Percentiles rank a stretch among this genome's conserved stretches.
Conservation (phyloP, 1,284 basidiomycete genomes). For the Polyporus tsugae region DNA sequence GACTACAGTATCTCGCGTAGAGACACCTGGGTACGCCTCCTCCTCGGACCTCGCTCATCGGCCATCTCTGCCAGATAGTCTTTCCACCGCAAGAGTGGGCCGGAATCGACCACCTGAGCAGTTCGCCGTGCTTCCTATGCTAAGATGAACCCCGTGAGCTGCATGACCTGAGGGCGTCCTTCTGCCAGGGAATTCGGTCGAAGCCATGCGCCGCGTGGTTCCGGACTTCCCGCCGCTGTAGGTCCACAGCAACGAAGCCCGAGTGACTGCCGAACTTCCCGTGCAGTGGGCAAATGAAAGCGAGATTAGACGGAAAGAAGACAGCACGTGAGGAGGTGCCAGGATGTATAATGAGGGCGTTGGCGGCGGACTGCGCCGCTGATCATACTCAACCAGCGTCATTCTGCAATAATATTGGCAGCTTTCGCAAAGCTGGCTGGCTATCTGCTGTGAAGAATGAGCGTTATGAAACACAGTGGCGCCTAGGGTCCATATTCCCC, state of each 20-base stretch:
- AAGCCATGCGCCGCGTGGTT: conserved; percentile 28
- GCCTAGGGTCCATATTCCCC: neutral
- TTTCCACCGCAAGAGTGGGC: conserved; percentile 28
- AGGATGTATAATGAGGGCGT: conserved; percentile 14
- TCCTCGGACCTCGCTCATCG: conserved; percentile 28
- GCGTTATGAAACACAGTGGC: neutral
- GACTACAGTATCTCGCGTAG: conserved; percentile 17
- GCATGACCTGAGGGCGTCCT: conserved; percentile 10
- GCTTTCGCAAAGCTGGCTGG: conserved; percentile 17
- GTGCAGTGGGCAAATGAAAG: conserved; percentile 4
- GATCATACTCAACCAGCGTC: conserved; percentile 27
- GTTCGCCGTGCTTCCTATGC: conserved; percentile 31
- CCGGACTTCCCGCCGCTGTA: conserved; percentile 35
- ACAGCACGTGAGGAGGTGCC: conserved; percentile 18
- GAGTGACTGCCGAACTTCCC: conserved; percentile 20
- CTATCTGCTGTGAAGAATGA: neutral
- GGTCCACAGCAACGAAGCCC: conserved; percentile 29
- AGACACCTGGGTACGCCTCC: conserved; percentile 15
- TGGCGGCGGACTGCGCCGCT: conserved; percentile 22
- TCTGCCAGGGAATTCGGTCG: conserved; percentile 21
- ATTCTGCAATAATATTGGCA: neutral
- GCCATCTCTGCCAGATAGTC: conserved; percentile 26
- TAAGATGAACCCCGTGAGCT: conserved; percentile 22
- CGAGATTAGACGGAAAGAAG: neutral
- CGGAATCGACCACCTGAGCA: conserved; percentile 29